Evolutionary conservation across 139 green algal species (phyloP), one percentile per base, ranked within the genome.

Genomic region (Helicosporidium sp.): DNA sequence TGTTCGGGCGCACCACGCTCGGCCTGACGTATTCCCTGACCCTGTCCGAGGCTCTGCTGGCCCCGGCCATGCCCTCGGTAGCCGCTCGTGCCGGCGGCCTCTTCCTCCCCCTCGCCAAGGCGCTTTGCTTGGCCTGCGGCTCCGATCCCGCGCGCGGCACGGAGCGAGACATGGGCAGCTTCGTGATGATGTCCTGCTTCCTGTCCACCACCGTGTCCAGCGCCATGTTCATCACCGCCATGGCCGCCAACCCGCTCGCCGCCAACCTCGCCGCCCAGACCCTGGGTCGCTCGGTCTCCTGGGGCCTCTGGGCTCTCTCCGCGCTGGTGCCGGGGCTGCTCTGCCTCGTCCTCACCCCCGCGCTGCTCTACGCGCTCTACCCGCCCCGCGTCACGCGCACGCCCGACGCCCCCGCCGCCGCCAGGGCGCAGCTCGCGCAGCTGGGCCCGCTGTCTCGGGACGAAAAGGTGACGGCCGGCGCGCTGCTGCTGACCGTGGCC

Each of bases 161-260:
- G 10, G 68, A 87, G 59, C 83, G 82, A 54, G 93, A 93, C 66
- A 85, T 99, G 73, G 90, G 90, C 24, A 69, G 85, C 0, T 99
- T 93, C 73, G 65, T 99, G 31, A 97, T 99, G 90, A 81, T 79
- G 51, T 96, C 88, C 2, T 88, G 77, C 70, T 92, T 94, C 75
- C 85, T 93, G 59, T 89, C 77, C 46, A 84, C 73, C 34, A 76
- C 62, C 54, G 74, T 97, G 41, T 91, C 83, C 26, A 93, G 81
- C 2, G 75, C 76, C 53, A 97, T 97, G 87, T 96, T 96, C 73
- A 92, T 97, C 69, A 95, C 89, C 19, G 90, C 83, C 62, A 99
- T 99, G 90, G 87, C 87, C n/a, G 87, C 87, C 40, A 96, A 96
- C 74, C 87, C 87, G 20, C 76, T 96, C 49, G 71, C 80, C 4